These are phyloP conservation scores for Collybiopsis confluens DNA, from an alignment of 768 basidiomycete genomes.

Conservation along the genomic window DNA sequence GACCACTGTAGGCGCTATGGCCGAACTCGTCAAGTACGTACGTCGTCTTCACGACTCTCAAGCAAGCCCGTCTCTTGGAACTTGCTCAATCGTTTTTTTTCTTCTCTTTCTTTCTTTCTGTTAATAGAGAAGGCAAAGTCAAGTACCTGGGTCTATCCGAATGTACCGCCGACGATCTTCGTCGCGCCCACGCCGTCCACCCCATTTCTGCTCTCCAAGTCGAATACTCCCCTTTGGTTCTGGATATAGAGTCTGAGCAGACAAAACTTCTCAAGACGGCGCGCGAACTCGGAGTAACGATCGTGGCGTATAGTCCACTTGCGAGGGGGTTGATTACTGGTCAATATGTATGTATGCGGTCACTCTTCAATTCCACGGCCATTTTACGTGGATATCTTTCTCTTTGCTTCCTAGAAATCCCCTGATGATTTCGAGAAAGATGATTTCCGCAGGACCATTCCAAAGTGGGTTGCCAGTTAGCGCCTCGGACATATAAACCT, in stretches of 20 bases:
- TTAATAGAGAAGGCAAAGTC: constrained; percentile 35
- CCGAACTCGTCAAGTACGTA: constrained; percentile 31
- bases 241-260: constrained; percentile 39
- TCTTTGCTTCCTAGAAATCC: constrained; percentile 26
- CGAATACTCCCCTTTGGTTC: constrained; percentile 40
- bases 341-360: constrained; percentile 9
- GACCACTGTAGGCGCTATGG: constrained; percentile 30
- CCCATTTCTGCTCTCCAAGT: constrained; percentile 41
- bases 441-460: constrained; percentile 35
- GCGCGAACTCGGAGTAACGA: constrained; percentile 37
- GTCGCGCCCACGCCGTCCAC: constrained; percentile 44
- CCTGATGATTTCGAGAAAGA: constrained; percentile 32
- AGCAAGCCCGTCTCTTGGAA: no score
- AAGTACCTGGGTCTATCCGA: constrained; percentile 53
- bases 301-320: constrained; percentile 48
- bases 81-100: background rate
- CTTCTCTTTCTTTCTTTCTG: background rate
- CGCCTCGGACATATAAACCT: no score
- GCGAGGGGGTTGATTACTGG: constrained; percentile 47
- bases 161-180: constrained; percentile 36
- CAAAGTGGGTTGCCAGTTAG: constrained; percentile 23
- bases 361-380: no score
- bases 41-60: no score
- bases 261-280: constrained; percentile 34
- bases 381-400: no score